Conservation (phyloP, 805 yeast genomes). For the Suhomyces faveliae region DNA sequence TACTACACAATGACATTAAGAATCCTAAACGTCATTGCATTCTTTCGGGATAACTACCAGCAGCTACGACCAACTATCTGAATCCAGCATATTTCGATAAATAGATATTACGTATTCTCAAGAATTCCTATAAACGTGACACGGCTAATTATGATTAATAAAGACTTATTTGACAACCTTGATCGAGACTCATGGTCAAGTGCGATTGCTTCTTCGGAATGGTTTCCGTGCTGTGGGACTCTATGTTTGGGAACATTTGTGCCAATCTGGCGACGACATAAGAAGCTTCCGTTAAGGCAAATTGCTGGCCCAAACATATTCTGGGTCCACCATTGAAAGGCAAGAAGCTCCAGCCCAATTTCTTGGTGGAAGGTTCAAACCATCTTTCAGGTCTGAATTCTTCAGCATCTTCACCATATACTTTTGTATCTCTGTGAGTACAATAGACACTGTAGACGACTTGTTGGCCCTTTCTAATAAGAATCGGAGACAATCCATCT, state of each 20-base stretch:
- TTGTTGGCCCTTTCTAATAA: conserved; percentile 23
- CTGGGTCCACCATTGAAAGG: conserved; percentile 41
- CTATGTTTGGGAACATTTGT: conserved; percentile 31
- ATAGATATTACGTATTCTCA: too few species aligned
- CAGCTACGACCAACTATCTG: background rate
- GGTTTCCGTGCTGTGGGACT: conserved; percentile 7
- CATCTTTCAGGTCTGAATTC: conserved; percentile 41
- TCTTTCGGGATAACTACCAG: too few species aligned
- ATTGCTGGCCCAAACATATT: conserved; percentile 41
- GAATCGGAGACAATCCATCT: conserved; percentile 19
- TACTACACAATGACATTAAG: too few species aligned
- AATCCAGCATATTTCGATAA: background rate
- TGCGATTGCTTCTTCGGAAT: conserved; percentile 21
- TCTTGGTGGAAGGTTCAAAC: conserved; percentile 23
- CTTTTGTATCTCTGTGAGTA: conserved; percentile 17
- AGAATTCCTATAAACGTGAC: too few species aligned
- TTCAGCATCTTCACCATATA: conserved; percentile 35
- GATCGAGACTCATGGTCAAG: conserved; percentile 27
- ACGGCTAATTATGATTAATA: too few species aligned
- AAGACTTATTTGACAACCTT: conserved; percentile 16
- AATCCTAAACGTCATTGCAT: too few species aligned
- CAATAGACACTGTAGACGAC: conserved; percentile 20
- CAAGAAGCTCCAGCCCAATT: conserved; percentile 36
- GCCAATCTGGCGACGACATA: conserved; percentile 28
- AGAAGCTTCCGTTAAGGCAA: conserved; percentile 38